Evolutionary conservation across 139 green algal genomes (phyloP), one percentile per base, ranked within the genome.

Genomic region (Penium margaritaceum): DNA sequence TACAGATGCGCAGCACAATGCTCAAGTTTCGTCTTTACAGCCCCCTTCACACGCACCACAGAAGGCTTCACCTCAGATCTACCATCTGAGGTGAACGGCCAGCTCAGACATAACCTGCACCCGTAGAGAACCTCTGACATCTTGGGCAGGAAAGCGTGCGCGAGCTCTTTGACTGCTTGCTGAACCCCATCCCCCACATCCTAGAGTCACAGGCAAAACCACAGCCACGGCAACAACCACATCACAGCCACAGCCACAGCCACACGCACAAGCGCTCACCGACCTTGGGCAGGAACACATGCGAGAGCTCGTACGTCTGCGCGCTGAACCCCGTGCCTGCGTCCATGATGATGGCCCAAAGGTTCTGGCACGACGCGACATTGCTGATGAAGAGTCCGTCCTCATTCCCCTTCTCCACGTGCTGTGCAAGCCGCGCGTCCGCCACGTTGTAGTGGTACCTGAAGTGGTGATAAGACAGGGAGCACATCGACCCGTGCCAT

Each of bases 391-490:
- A 96, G 37, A 98, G 85, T 0, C 92, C 91, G 79, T 98, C 93
- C 41, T 97, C 91, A 72, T 96, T 95, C 78, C 92, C 91, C 84
- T 96, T 96, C 67, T 94, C 89, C 41, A 97, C 89, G 75, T 94
- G 90, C 87, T 96, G 90, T 72, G 90, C 86, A 38, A 98, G 87
- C 19, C 92, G 87, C 29, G 85, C 89, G 81, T 96, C 92, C 57
- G 91, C 90, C 60, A 98, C 93, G 77, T 98, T 98, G 88, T 97
- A 97, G 84, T 98, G 93, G 82, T 98, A 98, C 80, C 90, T 92
- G 81, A 39, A 57, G n/a, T n/a, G n/a, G n/a, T n/a, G n/a, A n/a
- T n/a, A n/a, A n/a, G n/a, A n/a, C 21, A 33, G 21, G 39, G 17
- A 74, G n/a, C 24, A 74, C 41, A 29, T 9, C 57, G 14, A 66